phyloP scores from a whole-genome alignment of 2,329 filamentous ascomycete genomes.

The Grosmannia serpens region DNA sequence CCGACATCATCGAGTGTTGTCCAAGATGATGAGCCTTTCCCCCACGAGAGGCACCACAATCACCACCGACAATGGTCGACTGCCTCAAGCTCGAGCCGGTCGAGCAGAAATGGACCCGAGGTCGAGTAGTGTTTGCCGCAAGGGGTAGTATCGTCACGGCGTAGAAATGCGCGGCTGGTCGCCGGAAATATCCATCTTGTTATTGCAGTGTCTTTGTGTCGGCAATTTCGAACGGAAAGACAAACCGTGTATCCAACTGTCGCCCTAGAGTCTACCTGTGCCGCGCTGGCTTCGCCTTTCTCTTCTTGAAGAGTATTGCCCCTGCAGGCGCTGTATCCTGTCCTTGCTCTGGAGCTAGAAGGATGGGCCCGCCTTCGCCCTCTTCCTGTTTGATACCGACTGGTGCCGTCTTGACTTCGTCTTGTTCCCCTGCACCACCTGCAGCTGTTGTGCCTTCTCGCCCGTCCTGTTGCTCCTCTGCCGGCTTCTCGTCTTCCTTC shows the following conservation, averaged over 20 bases:
- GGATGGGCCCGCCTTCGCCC: neutral
- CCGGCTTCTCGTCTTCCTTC: neutral
- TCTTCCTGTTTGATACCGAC: neutral
- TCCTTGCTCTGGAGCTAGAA: neutral
- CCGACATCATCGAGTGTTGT: no score
- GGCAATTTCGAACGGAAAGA: neutral
- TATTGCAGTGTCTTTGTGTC: neutral
- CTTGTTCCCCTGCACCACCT: neutral
- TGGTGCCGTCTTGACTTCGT: neutral
- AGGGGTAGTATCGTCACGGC: no score
- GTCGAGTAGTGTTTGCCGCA: no score
- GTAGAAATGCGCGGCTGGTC: neutral
- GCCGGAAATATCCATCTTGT: neutral
- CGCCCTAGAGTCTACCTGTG: conserved; percentile 32
- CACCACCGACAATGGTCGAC: no score
- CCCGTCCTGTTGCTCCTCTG: neutral
- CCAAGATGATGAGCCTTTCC: no score
- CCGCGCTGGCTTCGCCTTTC: conserved; percentile 56
- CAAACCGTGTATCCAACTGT: neutral
- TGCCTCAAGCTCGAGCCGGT: no score
- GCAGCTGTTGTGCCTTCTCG: neutral
- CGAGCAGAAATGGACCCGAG: no score
- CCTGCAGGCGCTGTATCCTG: conserved; percentile 8
- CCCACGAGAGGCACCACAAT: no score
- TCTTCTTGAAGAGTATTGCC: conserved; percentile 64